These are phyloP conservation scores for Stephania cephalantha DNA, from an alignment of 164 flowering plant genomes.

Conservation along the genomic window DNA sequence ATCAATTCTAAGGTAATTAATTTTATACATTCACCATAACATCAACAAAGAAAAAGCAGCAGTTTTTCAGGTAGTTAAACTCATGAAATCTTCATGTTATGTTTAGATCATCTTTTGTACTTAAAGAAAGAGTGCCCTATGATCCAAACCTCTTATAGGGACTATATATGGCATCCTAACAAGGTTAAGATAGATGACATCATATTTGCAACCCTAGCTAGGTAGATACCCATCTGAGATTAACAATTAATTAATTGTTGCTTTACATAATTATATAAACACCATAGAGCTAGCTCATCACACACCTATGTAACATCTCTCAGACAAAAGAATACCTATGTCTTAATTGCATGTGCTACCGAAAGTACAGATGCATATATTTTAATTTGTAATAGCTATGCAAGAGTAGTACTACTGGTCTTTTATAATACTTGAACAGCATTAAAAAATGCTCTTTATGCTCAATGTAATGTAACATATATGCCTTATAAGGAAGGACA, in stretches of 20 bases:
- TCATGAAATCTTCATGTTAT: too few species aligned
- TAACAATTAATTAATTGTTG: neutral
- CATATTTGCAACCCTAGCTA: neutral
- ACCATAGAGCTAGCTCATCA: neutral
- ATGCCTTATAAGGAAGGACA: neutral
- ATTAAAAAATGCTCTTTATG: neutral
- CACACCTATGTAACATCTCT: neutral
- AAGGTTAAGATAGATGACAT: neutral
- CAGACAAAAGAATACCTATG: constrained; percentile 6
- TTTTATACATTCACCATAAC: too few species aligned
- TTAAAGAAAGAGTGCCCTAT: neutral
- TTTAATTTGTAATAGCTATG: neutral
- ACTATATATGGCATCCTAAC: neutral
- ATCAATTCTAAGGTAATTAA: too few species aligned
- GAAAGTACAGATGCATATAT: neutral
- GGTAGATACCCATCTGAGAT: neutral
- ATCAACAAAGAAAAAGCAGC: too few species aligned
- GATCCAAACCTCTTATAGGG: neutral
- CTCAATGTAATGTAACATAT: neutral
- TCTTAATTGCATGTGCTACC: constrained; percentile 1
- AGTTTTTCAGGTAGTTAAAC: too few species aligned
- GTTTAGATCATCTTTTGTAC: too few species aligned
- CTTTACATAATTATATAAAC: neutral
- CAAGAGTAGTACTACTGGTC: neutral
- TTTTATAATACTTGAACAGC: neutral